A percentile compares a stretch with the other conserved stretches of the same genome.
Conservation (phyloP, 345 rosid species). For the Lepidium sativum region DNA sequence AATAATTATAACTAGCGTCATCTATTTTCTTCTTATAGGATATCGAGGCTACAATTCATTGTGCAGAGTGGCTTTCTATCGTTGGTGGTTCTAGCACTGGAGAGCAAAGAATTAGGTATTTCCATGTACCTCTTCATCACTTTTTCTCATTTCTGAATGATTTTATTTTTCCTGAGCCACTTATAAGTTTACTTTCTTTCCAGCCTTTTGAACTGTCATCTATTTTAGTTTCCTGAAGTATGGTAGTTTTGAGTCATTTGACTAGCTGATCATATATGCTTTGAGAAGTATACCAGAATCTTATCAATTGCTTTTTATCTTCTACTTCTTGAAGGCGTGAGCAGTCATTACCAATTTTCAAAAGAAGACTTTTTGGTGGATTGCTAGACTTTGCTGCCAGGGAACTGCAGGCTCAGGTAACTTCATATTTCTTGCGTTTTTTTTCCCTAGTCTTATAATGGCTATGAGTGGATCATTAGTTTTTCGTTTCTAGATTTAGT, state of each 20-base stretch:
- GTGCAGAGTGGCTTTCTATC: constrained; percentile 99
- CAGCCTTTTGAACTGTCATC: constrained; percentile 1
- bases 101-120: constrained; percentile 84
- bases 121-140: background rate
- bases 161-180: background rate
- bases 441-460: background rate
- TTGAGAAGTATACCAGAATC: background rate
- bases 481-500: no score
- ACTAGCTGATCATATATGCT: constrained; percentile 10
- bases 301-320: background rate
- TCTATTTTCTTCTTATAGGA: constrained; percentile 56
- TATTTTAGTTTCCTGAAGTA: constrained; percentile 6
- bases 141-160: background rate
- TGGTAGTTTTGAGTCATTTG: constrained; percentile 11
- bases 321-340: constrained; percentile 66
- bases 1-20: constrained; percentile 10
- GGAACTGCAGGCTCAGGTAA: constrained; percentile 97
- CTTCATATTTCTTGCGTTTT: background rate
- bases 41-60: constrained; percentile 98
- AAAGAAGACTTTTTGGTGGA: constrained; percentile 91
- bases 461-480: no score
- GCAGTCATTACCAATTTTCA: constrained; percentile 89
- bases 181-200: background rate
- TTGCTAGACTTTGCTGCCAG: constrained; percentile 95
- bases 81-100: constrained; percentile 98